Conservation (phyloP, 2,329 filamentous ascomycete species). For the Aquanectria penicillioides region DNA sequence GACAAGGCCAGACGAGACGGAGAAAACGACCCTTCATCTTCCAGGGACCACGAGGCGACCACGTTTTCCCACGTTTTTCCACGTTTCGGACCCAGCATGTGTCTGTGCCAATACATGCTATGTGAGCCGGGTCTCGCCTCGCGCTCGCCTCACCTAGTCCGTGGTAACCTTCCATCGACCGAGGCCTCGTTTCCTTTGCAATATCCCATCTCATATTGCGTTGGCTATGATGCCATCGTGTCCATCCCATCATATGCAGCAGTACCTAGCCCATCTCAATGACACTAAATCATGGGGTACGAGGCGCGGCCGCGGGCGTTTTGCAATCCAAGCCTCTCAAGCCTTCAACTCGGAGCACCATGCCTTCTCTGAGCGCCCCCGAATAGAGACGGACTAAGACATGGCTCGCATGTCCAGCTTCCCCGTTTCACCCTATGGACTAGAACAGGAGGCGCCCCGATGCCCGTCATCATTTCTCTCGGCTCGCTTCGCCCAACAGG, state of each 20-base stretch:
- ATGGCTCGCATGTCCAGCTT: not conserved
- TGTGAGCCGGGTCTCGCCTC: not conserved
- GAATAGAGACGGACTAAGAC: not conserved
- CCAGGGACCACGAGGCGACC: conserved; percentile 25
- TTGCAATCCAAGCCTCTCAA: too few species aligned
- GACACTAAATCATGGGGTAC: too few species aligned
- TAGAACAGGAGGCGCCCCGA: conserved; percentile 11
- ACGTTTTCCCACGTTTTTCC: conserved; percentile 21
- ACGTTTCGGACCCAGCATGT: conserved; percentile 1
- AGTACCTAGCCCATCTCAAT: too few species aligned
- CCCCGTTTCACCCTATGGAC: conserved; percentile 11
- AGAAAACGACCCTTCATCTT: conserved; percentile 19
- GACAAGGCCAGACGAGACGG: conserved; percentile 4
- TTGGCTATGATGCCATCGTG: too few species aligned
- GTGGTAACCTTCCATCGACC: not conserved
- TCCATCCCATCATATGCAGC: too few species aligned
- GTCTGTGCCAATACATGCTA: not conserved
- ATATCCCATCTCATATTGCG: too few species aligned
- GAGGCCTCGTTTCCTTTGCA: too few species aligned
- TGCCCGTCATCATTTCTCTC: conserved; percentile 16
- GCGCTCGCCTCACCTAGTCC: not conserved
- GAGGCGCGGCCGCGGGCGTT: too few species aligned
- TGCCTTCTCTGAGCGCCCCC: not conserved
- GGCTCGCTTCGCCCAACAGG: conserved; percentile 15
- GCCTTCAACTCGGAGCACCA: too few species aligned